Conservation (phyloP, 2,329 filamentous ascomycete species). For the Mycosphaerelloides madeirae region DNA sequence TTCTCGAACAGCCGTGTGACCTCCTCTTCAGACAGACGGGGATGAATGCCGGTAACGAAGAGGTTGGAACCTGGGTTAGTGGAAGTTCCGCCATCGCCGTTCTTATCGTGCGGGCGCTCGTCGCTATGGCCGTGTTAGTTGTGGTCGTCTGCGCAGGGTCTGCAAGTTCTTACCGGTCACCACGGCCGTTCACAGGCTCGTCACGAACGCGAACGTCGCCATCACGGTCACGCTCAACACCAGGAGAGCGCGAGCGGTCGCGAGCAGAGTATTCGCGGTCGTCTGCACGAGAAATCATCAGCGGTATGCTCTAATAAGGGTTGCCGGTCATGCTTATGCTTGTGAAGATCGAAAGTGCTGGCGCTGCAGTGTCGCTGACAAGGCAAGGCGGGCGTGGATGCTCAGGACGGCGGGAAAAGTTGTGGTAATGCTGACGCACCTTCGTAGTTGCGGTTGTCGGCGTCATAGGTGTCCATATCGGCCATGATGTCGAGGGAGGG, state of each 20-base stretch:
- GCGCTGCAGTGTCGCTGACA: too few relatives aligned
- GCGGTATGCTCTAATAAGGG: background rate
- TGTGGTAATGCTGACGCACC: constrained; percentile 44
- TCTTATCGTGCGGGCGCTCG: constrained; percentile 38
- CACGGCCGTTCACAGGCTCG: constrained; percentile 59
- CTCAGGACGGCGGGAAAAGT: too few relatives aligned
- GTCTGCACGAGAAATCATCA: constrained; percentile 36
- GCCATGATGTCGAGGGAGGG: constrained; percentile 30
- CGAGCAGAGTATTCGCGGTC: constrained; percentile 57
- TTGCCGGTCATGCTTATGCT: background rate
- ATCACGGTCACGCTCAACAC: constrained; percentile 36
- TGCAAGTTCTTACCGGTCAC: constrained; percentile 43
- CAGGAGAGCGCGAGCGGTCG: constrained; percentile 59
- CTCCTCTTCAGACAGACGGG: constrained; percentile 81
- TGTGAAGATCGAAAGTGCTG: background rate
- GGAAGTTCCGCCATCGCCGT: constrained; percentile 59
- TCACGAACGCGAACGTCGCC: constrained; percentile 53
- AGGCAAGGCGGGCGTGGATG: too few relatives aligned
- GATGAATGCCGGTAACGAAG: constrained; percentile 97
- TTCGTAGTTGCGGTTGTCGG: constrained; percentile 61
- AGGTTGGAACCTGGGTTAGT: constrained; percentile 95
- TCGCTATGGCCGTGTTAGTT: constrained; percentile 35
- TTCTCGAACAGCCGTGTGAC: constrained; percentile 96
- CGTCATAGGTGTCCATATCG: constrained; percentile 60
- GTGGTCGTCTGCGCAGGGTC: constrained; percentile 11